A percentile compares a stretch with the other conserved stretches of the same genome.
Conservation (phyloP, 2,329 filamentous ascomycete species). For the Claviceps sp. region DNA sequence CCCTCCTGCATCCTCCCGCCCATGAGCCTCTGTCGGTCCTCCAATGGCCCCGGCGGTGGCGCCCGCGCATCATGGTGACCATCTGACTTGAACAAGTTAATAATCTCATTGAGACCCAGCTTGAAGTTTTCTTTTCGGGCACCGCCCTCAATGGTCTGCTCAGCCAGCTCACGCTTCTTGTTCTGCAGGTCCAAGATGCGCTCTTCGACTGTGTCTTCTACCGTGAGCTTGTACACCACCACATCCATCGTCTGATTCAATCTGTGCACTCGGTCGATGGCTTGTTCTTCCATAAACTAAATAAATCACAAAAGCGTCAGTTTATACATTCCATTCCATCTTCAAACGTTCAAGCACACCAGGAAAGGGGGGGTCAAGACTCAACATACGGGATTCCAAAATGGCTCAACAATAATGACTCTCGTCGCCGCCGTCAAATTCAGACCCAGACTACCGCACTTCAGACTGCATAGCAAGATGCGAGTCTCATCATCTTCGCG, state of each 20-base stretch:
- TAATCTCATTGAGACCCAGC: constrained; percentile 82
- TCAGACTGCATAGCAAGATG: constrained; percentile 81
- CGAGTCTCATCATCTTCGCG: constrained; percentile 63
- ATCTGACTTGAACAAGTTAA: constrained; percentile 73
- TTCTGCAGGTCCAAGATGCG: constrained; percentile 90
- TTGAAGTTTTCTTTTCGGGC: constrained; percentile 64
- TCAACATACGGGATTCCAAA: constrained; percentile 78
- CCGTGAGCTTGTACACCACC: constrained; percentile 85
- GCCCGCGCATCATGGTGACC: constrained; percentile 12
- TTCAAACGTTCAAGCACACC: background rate
- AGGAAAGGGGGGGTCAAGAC: background rate
- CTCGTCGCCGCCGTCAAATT: constrained; percentile 89
- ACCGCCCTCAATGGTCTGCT: constrained; percentile 75
- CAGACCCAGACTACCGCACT: constrained; percentile 83
- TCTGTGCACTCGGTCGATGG: constrained; percentile 96
- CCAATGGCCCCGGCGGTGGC: constrained; percentile 6
- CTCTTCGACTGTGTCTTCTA: constrained; percentile 78
- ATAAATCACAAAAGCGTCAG: no score
- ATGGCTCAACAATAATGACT: constrained; percentile 91
- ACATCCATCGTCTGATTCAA: constrained; percentile 94
- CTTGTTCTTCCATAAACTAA: constrained; percentile 93
- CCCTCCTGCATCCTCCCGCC: constrained; percentile 1
- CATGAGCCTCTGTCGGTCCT: constrained; percentile 1
- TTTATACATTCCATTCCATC: no score
- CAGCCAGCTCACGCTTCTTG: constrained; percentile 83